phyloP scores from a whole-genome alignment of 192 early-diverging fungal genomes.

The Rhizophagus prolifer region DNA sequence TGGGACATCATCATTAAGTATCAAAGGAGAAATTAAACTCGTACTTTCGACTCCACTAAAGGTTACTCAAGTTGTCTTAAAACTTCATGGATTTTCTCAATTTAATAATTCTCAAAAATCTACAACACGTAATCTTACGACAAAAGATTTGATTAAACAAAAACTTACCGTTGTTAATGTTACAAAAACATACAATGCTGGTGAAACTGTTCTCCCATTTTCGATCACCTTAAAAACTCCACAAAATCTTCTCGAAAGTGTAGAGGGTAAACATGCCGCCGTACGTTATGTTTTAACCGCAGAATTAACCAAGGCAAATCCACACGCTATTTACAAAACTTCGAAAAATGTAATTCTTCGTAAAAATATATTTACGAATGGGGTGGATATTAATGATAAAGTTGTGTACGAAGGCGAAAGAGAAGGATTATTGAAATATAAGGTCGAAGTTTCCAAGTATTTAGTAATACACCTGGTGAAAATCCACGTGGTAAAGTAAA shows the following conservation, averaged over 20 bases:
- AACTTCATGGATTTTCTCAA: conserved; percentile 31
- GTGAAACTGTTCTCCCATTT: conserved; percentile 20
- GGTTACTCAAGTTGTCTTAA: conserved; percentile 27
- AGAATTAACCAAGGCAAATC: conserved; percentile 20
- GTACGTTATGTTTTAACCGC: conserved; percentile 24
- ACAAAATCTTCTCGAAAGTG: conserved; percentile 10
- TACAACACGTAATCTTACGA: conserved; percentile 16
- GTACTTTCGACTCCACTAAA: conserved; percentile 20
- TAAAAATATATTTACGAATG: conserved; percentile 8
- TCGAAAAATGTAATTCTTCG: conserved; percentile 28
- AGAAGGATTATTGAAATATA: conserved; percentile 28
- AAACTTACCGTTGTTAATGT: conserved; percentile 28
- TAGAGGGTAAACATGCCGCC: conserved; percentile 28
- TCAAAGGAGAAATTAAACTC: conserved; percentile 25
- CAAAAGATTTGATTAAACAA: conserved; percentile 31
- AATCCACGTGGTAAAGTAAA: conserved; percentile 9
- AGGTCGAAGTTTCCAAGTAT: conserved; percentile 21
- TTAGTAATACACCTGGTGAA: background rate
- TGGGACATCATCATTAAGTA: background rate
- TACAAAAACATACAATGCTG: conserved; percentile 16
- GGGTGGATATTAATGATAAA: conserved; percentile 21
- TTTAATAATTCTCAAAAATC: conserved; percentile 29
- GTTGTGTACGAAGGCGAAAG: conserved; percentile 14
- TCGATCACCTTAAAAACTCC: conserved; percentile 8
- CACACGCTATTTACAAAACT: conserved; percentile 21